Conservation (phyloP, 2,329 filamentous ascomycete genomes). For the Hymenoscyphus repandus region DNA sequence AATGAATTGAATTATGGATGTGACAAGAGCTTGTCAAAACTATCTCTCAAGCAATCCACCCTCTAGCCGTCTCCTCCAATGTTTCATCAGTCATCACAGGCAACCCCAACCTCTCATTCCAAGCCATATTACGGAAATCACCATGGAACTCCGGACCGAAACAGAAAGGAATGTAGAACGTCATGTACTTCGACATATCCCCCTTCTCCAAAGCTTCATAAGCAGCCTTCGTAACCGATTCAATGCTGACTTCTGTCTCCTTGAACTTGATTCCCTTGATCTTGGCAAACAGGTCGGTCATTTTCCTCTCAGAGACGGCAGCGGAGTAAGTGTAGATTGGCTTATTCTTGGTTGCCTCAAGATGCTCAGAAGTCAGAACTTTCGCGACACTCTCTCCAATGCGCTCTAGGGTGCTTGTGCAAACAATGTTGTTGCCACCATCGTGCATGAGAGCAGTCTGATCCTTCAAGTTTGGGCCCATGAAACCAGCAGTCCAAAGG, state of each 20-base stretch:
- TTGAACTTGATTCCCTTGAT: constrained; percentile 11
- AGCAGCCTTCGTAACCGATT: constrained; percentile 9
- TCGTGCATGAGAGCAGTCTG: constrained; percentile 8
- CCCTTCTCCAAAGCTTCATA: constrained; percentile 8
- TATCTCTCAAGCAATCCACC: too few relatives aligned
- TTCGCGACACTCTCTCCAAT: constrained; percentile 13
- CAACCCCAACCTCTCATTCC: constrained; percentile 59
- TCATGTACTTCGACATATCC: constrained; percentile 10
- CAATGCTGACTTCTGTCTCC: constrained; percentile 3
- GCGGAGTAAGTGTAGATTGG: constrained; percentile 12
- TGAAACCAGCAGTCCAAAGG: constrained; percentile 9
- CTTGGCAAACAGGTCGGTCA: constrained; percentile 8
- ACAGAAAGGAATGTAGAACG: constrained; percentile 27
- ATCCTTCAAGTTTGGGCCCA: constrained; percentile 10
- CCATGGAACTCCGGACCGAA: constrained; percentile 27
- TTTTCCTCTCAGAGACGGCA: constrained; percentile 10
- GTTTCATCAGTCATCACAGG: constrained; percentile 51
- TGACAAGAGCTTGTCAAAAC: too few relatives aligned
- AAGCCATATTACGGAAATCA: constrained; percentile 32
- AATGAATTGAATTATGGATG: too few relatives aligned
- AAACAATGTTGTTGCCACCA: constrained; percentile 11
- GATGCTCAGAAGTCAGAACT: constrained; percentile 8
- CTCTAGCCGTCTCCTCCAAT: constrained; percentile 7
- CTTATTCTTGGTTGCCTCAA: background rate
- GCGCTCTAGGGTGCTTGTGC: constrained; percentile 10